Evolutionary conservation across 441 rosid species (phyloP), one percentile per base, ranked within the genome.

Genomic region (Croton setiger): DNA sequence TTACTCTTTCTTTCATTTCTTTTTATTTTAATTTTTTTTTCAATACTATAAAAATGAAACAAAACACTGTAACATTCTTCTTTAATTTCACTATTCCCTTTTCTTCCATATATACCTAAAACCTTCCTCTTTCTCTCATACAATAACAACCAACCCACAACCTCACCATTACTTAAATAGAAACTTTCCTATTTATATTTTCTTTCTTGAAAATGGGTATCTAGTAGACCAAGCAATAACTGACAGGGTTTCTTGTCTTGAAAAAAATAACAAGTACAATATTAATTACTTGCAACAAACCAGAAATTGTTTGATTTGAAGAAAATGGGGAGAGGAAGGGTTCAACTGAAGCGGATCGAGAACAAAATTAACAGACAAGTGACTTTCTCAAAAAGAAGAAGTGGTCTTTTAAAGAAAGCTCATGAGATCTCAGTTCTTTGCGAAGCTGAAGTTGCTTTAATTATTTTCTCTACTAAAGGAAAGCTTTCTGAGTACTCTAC

Each of bases 361-460:
- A 89, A 92, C 82, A 88, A 89, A 78, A 88, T 86, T 48, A 89
- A 88, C 68, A 81, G 97, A 64, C 97, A 92, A 72, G 97, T 89
- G 54, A 92, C 96, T 0, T 92, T 92, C 72, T 92, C 97, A 1
- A 91, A 91, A 82, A 75, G 97, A 21, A 80, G 97, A 72, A 69
- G 77, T 5, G 95, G 97, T 36, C 77, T 91, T 73, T 76, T 89
- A 14, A 91, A 91, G 91, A 91, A 91, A 78, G 89, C 96, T 76
- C 88, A 82, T 63, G 97, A 91, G 87, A 91, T 91, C 93, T 89
- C 97, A 9, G 88, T 91, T 41, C 72, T 89, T 45, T 91, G 96
- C 64, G 97, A 91, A 53, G 96, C 92, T 71, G 87, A 89, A 6
- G 88, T 88, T 54, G 96, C 86, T 74, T 74, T 91, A 75, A 88